A percentile compares a stretch with the other conserved stretches of the same genome.
Evolutionary conservation across 441 rosid genomes (phyloP).

Genomic region (Viola pubescens): DNA sequence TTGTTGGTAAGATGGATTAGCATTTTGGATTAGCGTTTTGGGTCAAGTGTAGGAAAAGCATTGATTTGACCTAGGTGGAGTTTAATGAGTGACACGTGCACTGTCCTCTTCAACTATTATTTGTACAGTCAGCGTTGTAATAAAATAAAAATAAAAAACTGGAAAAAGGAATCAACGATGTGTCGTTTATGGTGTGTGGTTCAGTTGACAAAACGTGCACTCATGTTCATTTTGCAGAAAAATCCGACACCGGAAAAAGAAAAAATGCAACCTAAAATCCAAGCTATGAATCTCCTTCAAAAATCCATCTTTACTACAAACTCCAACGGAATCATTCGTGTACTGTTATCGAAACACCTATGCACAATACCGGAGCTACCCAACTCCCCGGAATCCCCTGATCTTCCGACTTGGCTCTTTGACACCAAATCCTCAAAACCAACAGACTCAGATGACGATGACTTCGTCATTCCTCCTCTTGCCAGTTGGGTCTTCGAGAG

Average conservation of each 20-base stretch:
- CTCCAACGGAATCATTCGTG: neutral
- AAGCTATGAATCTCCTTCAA: slow-evolving; percentile 8
- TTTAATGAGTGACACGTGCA: too few species aligned
- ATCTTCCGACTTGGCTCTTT: slow-evolving; percentile 57
- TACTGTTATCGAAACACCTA: slow-evolving; percentile 7
- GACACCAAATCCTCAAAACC: slow-evolving; percentile 22
- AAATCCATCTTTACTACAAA: slow-evolving; percentile 12
- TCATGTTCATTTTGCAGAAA: too few species aligned
- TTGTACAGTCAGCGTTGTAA: too few species aligned
- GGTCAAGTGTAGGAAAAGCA: too few species aligned
- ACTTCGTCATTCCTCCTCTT: slow-evolving; percentile 66
- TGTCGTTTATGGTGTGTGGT: too few species aligned
- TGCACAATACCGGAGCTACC: slow-evolving; percentile 21
- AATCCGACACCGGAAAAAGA: neutral
- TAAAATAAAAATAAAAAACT: too few species aligned
- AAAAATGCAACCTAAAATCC: slow-evolving; percentile 35
- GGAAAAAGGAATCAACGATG: too few species aligned
- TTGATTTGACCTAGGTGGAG: too few species aligned
- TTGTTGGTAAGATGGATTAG: too few species aligned
- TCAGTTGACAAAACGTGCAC: too few species aligned
- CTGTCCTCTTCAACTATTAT: too few species aligned
- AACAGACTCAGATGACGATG: slow-evolving; percentile 30
- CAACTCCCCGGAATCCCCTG: slow-evolving; percentile 38
- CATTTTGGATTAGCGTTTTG: too few species aligned
- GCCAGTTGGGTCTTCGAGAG: slow-evolving; percentile 44